These are phyloP conservation scores for Pelargonium cotyledonis DNA, from an alignment of 441 rosid genomes.

Conservation along the genomic window DNA sequence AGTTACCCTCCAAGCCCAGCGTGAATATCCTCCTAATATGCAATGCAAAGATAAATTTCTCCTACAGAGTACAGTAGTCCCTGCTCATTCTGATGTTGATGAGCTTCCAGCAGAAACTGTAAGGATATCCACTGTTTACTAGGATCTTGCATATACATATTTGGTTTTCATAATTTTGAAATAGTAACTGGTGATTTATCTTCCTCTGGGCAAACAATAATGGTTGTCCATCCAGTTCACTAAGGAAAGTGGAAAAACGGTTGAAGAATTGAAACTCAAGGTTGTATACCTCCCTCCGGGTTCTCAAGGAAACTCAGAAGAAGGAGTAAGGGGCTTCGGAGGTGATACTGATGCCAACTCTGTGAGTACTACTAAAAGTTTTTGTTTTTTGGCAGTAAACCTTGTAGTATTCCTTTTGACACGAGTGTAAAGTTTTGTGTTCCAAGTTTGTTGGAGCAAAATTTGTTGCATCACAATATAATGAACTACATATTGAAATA, in stretches of 20 bases:
- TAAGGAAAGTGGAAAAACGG: slow-evolving; percentile 61
- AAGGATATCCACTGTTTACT: slow-evolving; percentile 23
- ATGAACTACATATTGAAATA: too few species aligned
- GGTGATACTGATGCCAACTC: slow-evolving; percentile 47
- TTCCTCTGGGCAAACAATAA: slow-evolving; percentile 10
- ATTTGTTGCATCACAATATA: too few species aligned
- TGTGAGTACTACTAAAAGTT: slow-evolving; percentile 36
- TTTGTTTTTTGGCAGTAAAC: not conserved
- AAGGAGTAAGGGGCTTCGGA: slow-evolving; percentile 42
- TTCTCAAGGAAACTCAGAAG: slow-evolving; percentile 48
- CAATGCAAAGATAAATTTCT: slow-evolving; percentile 97
- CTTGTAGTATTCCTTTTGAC: not conserved
- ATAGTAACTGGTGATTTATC: not conserved
- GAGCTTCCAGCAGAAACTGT: slow-evolving; percentile 85
- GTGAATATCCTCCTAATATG: slow-evolving; percentile 74
- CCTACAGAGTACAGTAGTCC: slow-evolving; percentile 75
- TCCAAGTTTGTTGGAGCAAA: not conserved
- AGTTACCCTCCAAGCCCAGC: slow-evolving; percentile 94
- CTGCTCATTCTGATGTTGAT: slow-evolving; percentile 70
- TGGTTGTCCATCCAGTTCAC: slow-evolving; percentile 41
- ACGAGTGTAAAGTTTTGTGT: not conserved
- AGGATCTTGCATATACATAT: not conserved
- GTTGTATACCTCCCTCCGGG: slow-evolving; percentile 55
- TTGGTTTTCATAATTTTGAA: slow-evolving; percentile 8
- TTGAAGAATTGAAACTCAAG: slow-evolving; percentile 86